Conservation (phyloP, 257 asterid species). For the Sherardia arvensis region DNA sequence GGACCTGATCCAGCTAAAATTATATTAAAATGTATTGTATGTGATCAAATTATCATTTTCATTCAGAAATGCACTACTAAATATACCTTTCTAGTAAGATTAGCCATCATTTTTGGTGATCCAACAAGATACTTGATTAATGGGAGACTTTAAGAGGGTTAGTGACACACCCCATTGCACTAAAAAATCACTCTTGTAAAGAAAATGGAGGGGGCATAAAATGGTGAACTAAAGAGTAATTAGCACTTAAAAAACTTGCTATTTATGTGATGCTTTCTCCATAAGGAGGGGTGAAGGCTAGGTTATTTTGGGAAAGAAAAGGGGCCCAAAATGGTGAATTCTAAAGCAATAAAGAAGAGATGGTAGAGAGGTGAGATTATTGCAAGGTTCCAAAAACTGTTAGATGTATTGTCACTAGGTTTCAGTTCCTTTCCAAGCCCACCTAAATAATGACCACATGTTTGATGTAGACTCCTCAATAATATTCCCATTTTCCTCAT, state of each 20-base stretch:
- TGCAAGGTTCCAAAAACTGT: conserved; percentile 10
- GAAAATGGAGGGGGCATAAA: no score
- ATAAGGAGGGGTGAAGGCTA: background rate
- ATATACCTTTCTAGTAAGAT: no score
- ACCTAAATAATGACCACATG: conserved; percentile 14
- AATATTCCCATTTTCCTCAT: conserved; percentile 19
- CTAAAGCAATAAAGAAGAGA: background rate
- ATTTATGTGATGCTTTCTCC: background rate
- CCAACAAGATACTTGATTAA: no score
- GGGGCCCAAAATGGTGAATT: background rate
- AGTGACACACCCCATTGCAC: no score
- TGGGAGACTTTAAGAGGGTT: no score
- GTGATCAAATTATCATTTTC: no score
- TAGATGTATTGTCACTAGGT: conserved; percentile 15
- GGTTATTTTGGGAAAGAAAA: background rate
- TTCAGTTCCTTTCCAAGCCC: conserved; percentile 16
- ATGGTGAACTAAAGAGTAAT: background rate
- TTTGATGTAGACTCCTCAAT: conserved; percentile 21
- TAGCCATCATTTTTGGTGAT: no score
- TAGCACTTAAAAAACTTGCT: background rate
- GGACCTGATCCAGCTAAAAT: no score
- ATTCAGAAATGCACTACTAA: no score
- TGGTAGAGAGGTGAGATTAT: background rate
- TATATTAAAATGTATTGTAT: no score
- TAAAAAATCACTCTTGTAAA: no score